phyloP scores from a whole-genome alignment of 2,329 filamentous ascomycete genomes.

The Verticillium tricorpus region DNA sequence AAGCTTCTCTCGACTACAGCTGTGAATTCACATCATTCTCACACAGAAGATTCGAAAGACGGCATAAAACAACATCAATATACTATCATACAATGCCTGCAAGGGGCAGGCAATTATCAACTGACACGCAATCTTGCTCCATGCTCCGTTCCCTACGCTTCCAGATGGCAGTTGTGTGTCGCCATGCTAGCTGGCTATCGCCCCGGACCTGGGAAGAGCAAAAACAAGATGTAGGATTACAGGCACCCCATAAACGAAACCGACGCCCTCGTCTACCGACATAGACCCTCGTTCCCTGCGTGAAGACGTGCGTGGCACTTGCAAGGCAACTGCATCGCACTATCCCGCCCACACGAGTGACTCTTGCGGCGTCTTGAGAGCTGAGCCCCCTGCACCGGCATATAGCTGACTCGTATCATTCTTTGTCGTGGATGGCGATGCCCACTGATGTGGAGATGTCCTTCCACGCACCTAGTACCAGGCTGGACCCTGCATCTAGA shows the following conservation, averaged over 20 bases:
- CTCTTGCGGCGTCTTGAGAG: neutral
- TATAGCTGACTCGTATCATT: neutral
- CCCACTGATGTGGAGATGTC: neutral
- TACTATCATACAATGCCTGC: slow-evolving; percentile 5
- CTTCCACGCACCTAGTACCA: slow-evolving; percentile 3
- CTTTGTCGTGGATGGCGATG: neutral
- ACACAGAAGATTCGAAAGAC: neutral
- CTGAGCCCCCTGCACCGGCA: neutral
- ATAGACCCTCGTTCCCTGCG: neutral
- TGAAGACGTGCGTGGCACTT: slow-evolving; percentile 2
- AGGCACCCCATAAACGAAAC: slow-evolving; percentile 9
- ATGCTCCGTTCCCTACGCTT: neutral
- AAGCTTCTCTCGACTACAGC: too few relatives aligned
- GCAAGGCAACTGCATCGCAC: neutral
- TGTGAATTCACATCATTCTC: neutral
- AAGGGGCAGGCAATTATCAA: slow-evolving; percentile 1
- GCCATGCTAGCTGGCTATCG: neutral
- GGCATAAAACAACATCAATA: neutral
- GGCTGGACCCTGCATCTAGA: slow-evolving; percentile 30
- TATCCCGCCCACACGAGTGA: neutral
- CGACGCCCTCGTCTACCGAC: slow-evolving; percentile 13
- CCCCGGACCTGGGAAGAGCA: neutral
- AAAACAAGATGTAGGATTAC: slow-evolving; percentile 15
- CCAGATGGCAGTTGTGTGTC: neutral
- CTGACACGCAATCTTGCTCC: slow-evolving; percentile 1